These are phyloP conservation scores for Candida maesae DNA, from an alignment of 805 yeast genomes.

Conservation along the genomic window DNA sequence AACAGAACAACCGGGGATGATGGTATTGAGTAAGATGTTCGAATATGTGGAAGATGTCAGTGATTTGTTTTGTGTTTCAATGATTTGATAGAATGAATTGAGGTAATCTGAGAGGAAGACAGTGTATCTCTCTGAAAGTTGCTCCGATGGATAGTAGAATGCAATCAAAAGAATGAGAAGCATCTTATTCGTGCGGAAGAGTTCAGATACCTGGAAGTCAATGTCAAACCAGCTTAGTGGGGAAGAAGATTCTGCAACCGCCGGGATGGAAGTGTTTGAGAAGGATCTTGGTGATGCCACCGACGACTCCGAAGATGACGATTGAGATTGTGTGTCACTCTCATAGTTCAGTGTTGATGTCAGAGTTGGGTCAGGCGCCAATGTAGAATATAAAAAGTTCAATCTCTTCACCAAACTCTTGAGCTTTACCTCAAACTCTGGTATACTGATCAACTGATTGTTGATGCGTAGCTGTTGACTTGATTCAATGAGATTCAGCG, in stretches of 20 bases:
- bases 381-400: slow-evolving; percentile 2
- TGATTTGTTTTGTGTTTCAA: slow-evolving; percentile 20
- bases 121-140: slow-evolving; percentile 2
- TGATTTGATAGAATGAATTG: slow-evolving; percentile 24
- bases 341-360: slow-evolving; percentile 10
- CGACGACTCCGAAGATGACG: slow-evolving; percentile 12
- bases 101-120: slow-evolving; percentile 21
- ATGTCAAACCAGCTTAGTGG: slow-evolving; percentile 16
- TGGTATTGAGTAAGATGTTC: slow-evolving; percentile 11
- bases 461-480: slow-evolving; percentile 12
- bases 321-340: slow-evolving; percentile 11
- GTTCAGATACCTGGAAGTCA: slow-evolving; percentile 12
- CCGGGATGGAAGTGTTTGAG: neutral
- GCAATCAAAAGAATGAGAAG: slow-evolving; percentile 16
- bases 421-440: slow-evolving; percentile 15
- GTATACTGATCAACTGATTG: slow-evolving; percentile 14
- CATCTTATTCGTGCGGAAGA: slow-evolving; percentile 20
- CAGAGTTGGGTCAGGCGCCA: slow-evolving; percentile 6
- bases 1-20: slow-evolving; percentile 11
- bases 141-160: slow-evolving; percentile 16
- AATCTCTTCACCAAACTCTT: slow-evolving; percentile 7
- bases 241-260: neutral
- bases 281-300: slow-evolving; percentile 14
- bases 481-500: slow-evolving; percentile 6
- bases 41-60: slow-evolving; percentile 24